Percentiles rank a stretch among this genome's conserved stretches.
These are phyloP conservation scores for Colletotrichum nymphaeae DNA, from an alignment of 2,329 filamentous ascomycete species.

Conservation along the genomic window DNA sequence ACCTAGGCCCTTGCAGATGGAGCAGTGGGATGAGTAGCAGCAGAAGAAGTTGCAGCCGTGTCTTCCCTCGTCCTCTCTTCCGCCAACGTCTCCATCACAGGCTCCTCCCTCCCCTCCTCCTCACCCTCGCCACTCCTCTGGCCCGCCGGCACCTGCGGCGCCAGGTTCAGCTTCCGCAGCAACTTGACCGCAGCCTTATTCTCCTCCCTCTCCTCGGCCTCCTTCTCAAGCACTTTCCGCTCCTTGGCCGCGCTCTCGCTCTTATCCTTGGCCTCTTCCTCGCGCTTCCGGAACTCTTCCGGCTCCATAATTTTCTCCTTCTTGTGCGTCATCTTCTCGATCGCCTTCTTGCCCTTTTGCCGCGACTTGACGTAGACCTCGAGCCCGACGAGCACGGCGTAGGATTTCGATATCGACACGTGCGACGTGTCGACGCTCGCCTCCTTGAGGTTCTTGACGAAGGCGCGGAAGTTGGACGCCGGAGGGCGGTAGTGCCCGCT, in stretches of 20 bases:
- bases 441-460: conserved; percentile 78
- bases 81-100: conserved; percentile 23
- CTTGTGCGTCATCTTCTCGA: conserved; percentile 61
- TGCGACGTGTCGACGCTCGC: conserved; percentile 82
- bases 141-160: conserved; percentile 42
- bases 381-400: conserved; percentile 83
- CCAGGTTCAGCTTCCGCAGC: conserved; percentile 54
- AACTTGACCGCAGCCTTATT: conserved; percentile 43
- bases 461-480: conserved; percentile 83
- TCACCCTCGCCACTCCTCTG: conserved; percentile 36
- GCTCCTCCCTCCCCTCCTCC: conserved; percentile 26
- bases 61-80: conserved; percentile 27
- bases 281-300: conserved; percentile 65
- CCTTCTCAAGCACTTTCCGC: conserved; percentile 54
- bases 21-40: not conserved
- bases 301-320: conserved; percentile 72
- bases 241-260: conserved; percentile 69
- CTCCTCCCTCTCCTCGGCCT: conserved; percentile 53
- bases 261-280: conserved; percentile 71
- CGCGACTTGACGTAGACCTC: conserved; percentile 82
- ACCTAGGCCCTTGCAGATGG: not conserved
- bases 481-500: conserved; percentile 90
- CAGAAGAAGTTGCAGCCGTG: not conserved
- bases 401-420: conserved; percentile 83
- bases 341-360: conserved; percentile 68